These are phyloP conservation scores for Vaccinium vitisidaea DNA, from an alignment of 148 eudicot species.

Conservation along the genomic window DNA sequence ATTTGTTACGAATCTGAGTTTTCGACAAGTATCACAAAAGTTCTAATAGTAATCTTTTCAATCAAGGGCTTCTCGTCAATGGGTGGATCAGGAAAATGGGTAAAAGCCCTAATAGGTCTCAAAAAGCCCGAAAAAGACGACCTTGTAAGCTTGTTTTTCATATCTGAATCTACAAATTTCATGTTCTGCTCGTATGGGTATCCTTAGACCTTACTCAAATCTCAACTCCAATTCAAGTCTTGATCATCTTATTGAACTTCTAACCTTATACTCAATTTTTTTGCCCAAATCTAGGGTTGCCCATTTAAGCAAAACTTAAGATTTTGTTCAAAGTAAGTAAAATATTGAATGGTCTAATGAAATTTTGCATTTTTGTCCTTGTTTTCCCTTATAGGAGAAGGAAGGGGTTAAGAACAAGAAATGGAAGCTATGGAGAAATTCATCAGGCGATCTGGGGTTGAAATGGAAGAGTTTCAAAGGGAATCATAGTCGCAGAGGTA, in stretches of 20 bases:
- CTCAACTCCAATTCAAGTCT: not conserved
- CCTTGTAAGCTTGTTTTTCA: slow-evolving; percentile 24
- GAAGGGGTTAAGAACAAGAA: slow-evolving; percentile 55
- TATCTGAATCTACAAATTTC: not conserved
- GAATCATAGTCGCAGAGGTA: slow-evolving; percentile 35
- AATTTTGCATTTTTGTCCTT: not conserved
- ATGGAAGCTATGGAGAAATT: slow-evolving; percentile 91
- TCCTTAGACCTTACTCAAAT: not conserved
- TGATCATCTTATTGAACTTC: not conserved
- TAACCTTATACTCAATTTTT: not conserved
- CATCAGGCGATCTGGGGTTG: slow-evolving; percentile 66
- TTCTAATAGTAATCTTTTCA: not conserved
- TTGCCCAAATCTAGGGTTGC: not conserved
- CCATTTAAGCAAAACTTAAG: too few species aligned
- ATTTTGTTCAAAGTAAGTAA: not conserved
- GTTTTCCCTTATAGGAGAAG: slow-evolving; percentile 42
- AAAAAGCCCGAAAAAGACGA: slow-evolving; percentile 45
- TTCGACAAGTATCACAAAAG: not conserved
- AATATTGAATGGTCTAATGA: not conserved
- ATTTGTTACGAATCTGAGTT: not conserved
- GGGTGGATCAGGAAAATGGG: slow-evolving; percentile 77
- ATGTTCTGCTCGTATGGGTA: not conserved
- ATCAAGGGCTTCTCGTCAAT: slow-evolving; percentile 18
- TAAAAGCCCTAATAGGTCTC: slow-evolving; percentile 48
- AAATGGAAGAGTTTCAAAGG: slow-evolving; percentile 71